Percentiles rank a stretch among this genome's conserved stretches.
These are phyloP conservation scores for Penicillium sp. DNA, from an alignment of 2,329 filamentous ascomycete species.

Conservation along the genomic window DNA sequence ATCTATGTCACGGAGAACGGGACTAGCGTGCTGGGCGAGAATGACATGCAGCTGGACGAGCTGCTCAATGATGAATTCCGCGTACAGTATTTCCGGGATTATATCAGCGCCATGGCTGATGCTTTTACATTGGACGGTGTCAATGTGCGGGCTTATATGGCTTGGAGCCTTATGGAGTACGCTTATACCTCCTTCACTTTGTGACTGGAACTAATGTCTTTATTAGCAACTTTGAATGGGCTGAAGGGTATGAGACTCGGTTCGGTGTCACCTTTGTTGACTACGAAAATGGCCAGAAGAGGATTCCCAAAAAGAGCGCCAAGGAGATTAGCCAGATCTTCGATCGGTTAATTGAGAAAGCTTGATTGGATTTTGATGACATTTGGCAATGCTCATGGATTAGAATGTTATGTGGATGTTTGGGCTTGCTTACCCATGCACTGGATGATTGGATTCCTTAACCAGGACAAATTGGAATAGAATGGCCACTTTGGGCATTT, in stretches of 20 bases:
- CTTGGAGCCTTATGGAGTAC: conserved; percentile 82
- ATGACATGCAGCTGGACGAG: conserved; percentile 68
- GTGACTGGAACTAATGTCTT: conserved; percentile 6
- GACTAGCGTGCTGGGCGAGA: conserved; percentile 80
- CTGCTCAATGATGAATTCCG: conserved; percentile 82
- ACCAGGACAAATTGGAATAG: too few species aligned
- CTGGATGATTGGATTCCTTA: too few species aligned
- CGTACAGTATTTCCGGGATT: conserved; percentile 74
- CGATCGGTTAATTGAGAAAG: conserved; percentile 67
- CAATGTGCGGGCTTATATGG: conserved; percentile 77
- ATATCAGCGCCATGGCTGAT: conserved; percentile 74
- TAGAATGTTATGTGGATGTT: neutral
- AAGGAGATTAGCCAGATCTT: conserved; percentile 70
- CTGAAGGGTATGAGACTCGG: conserved; percentile 84
- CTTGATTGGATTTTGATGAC: conserved; percentile 24
- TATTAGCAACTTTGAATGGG: conserved; percentile 78
- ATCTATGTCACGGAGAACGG: conserved; percentile 92
- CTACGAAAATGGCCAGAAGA: conserved; percentile 75
- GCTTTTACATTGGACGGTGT: conserved; percentile 73
- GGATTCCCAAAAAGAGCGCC: conserved; percentile 82
- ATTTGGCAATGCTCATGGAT: neutral
- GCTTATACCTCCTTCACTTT: neutral
- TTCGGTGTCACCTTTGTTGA: conserved; percentile 85
- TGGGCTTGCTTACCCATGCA: too few species aligned
- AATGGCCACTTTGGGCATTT: too few species aligned